A percentile compares a stretch with the other conserved stretches of the same genome.
Evolutionary conservation across 108 stramenopile species (phyloP).

Genomic region (Mayamaea pseudoterrestris): DNA sequence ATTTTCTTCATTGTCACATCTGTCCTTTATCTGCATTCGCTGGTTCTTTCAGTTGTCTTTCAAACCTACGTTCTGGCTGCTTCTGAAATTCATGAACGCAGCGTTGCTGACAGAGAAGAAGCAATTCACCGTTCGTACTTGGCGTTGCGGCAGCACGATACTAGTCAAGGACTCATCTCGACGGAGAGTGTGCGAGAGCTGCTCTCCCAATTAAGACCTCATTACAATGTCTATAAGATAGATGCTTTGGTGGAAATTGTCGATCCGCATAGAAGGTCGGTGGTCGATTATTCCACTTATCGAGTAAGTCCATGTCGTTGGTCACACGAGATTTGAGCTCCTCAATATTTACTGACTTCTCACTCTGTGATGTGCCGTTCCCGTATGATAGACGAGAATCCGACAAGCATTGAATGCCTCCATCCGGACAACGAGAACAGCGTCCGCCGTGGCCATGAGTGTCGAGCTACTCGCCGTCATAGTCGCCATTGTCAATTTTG

Average conservation of each 20-base stretch:
- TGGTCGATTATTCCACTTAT: slow-evolving; percentile 36
- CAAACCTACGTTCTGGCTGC: slow-evolving; percentile 43
- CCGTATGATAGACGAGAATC: slow-evolving; percentile 36
- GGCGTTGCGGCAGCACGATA: slow-evolving; percentile 12
- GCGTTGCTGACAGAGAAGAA: slow-evolving; percentile 26
- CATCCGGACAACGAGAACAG: slow-evolving; percentile 26
- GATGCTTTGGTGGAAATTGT: slow-evolving; percentile 46
- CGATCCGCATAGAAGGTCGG: slow-evolving; percentile 15
- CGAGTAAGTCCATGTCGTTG: no score
- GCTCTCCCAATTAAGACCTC: slow-evolving; percentile 32
- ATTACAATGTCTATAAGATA: slow-evolving; percentile 39
- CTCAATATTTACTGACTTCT: no score
- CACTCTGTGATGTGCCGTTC: no score
- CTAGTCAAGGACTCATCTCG: neutral
- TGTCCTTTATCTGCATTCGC: slow-evolving; percentile 36
- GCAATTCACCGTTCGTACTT: slow-evolving; percentile 27
- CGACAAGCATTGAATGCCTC: slow-evolving; percentile 38
- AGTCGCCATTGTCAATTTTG: slow-evolving; percentile 36
- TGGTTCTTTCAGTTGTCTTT: slow-evolving; percentile 48
- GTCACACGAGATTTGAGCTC: no score
- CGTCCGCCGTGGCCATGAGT: slow-evolving; percentile 20
- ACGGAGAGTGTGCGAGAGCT: slow-evolving; percentile 17
- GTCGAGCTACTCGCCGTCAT: slow-evolving; percentile 26
- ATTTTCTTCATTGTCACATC: slow-evolving; percentile 27
- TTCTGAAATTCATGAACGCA: slow-evolving; percentile 23